Percentiles rank a stretch among this genome's conserved stretches.
Evolutionary conservation across 352 stramenopile genomes (phyloP).

Genomic region (Phytopythium mirpurense): DNA sequence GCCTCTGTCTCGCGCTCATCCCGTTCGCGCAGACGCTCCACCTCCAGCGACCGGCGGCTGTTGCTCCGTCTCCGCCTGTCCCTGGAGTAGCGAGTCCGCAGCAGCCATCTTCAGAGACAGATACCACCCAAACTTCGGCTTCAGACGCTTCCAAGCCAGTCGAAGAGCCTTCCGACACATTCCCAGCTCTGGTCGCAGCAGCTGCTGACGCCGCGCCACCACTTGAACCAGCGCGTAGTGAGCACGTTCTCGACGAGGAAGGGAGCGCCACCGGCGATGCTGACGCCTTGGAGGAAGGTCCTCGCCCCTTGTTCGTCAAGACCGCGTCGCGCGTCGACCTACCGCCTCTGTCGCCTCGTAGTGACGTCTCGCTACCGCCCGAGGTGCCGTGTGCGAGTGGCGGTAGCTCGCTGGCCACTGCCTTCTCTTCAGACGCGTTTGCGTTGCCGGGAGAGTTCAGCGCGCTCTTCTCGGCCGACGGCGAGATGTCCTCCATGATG

Average conservation of each 20-base stretch:
- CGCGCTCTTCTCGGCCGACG: conserved; percentile 17
- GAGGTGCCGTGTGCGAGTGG: neutral
- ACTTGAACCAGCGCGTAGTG: too few relatives aligned
- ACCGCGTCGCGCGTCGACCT: neutral
- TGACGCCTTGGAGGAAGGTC: neutral
- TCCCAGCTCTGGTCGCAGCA: too few relatives aligned
- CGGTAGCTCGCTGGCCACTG: neutral
- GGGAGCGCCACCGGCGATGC: too few relatives aligned
- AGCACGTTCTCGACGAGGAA: too few relatives aligned
- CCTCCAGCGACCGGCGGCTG: conserved; percentile 19
- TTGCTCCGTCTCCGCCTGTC: too few relatives aligned
- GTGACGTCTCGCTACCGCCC: neutral
- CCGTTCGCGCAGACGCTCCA: conserved; percentile 56
- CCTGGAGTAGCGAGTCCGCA: neutral
- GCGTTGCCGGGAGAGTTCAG: conserved; percentile 24
- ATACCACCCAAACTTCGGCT: too few relatives aligned
- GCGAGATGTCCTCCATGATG: conserved; percentile 28
- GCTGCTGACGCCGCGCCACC: too few relatives aligned
- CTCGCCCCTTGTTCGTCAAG: neutral
- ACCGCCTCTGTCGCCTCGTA: neutral
- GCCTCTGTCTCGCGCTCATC: conserved; percentile 50
- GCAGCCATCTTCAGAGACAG: neutral
- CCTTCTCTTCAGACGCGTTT: neutral
- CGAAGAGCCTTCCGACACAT: too few relatives aligned
- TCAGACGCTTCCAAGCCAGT: neutral